Evolutionary conservation across 768 basidiomycete genomes (phyloP).

Genomic region (Lentinula guzmanii): DNA sequence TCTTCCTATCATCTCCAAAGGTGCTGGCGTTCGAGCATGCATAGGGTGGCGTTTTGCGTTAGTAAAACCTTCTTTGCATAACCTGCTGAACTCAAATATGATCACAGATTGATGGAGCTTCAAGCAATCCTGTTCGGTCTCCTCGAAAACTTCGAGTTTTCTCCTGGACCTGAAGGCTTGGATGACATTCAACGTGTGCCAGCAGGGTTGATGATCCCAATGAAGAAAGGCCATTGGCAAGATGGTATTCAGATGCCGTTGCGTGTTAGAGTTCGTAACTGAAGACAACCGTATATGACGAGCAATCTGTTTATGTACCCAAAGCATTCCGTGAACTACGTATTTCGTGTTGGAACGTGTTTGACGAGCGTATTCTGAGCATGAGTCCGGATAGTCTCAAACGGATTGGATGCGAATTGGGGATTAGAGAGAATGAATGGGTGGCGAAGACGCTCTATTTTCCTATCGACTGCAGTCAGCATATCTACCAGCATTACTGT

Average conservation of each 20-base stretch:
- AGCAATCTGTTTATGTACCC: neutral
- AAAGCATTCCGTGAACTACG: neutral
- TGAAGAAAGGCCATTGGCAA: neutral
- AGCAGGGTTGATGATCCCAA: neutral
- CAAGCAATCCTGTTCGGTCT: conserved; percentile 34
- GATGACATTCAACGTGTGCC: conserved; percentile 2
- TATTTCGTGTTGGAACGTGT: conserved; percentile 20
- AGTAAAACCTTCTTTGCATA: neutral
- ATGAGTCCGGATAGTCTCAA: conserved; percentile 73
- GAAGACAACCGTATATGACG: neutral
- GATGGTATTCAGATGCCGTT: neutral
- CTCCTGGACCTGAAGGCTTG: conserved; percentile 13
- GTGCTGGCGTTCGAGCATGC: conserved; percentile 3
- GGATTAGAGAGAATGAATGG: conserved; percentile 65
- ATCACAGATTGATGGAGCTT: conserved; percentile 24
- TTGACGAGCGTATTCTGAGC: conserved; percentile 72
- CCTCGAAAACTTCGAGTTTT: conserved; percentile 31
- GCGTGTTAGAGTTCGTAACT: neutral
- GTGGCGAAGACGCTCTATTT: conserved; percentile 61
- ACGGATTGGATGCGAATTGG: conserved; percentile 63
- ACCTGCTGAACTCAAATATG: neutral
- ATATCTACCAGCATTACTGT: neutral
- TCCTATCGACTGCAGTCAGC: conserved; percentile 27
- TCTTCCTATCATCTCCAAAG: neutral
- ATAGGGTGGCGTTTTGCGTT: conserved; percentile 8